Conservation (phyloP, 2,329 filamentous ascomycete species). For the Aspergillus sp. region DNA sequence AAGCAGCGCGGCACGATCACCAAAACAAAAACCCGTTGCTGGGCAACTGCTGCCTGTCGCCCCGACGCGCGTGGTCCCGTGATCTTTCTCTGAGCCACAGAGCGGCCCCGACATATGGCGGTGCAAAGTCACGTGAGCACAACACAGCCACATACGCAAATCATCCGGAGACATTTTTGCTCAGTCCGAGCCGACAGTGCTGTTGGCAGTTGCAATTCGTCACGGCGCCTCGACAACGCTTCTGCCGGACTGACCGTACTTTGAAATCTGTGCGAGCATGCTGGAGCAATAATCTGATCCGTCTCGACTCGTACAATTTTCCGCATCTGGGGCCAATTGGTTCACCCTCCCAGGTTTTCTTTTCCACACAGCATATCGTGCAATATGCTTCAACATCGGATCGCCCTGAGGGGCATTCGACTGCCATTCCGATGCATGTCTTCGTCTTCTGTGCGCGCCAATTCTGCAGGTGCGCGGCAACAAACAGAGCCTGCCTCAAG, state of each 20-base stretch:
- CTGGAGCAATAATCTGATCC: conserved; percentile 10
- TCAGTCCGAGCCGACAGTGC: conserved; percentile 4
- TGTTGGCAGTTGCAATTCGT: conserved; percentile 9
- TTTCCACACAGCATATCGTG: background rate
- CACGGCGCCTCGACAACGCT: conserved; percentile 8
- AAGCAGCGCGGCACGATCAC: conserved; percentile 17
- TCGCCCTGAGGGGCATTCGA: conserved; percentile 56
- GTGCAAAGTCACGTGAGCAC: conserved; percentile 20
- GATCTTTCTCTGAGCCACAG: conserved; percentile 12
- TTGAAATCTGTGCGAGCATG: conserved; percentile 12
- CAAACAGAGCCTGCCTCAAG: conserved; percentile 27
- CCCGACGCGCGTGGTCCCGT: conserved; percentile 19
- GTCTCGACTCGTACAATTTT: background rate
- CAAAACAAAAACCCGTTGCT: conserved; percentile 32
- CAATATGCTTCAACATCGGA: conserved; percentile 66
- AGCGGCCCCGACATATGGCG: conserved; percentile 8
- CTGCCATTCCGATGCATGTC: conserved; percentile 49
- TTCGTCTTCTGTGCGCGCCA: conserved; percentile 49
- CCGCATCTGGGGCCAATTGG: conserved; percentile 7
- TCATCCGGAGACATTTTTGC: conserved; percentile 24
- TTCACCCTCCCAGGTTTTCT: background rate
- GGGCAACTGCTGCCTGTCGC: conserved; percentile 49
- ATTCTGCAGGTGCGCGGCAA: conserved; percentile 50
- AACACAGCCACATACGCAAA: conserved; percentile 19
- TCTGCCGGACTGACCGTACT: background rate